Percentiles rank a stretch among this genome's conserved stretches.
Conservation (phyloP, 75 land plant genomes). For the Selaginella tamariscina region DNA sequence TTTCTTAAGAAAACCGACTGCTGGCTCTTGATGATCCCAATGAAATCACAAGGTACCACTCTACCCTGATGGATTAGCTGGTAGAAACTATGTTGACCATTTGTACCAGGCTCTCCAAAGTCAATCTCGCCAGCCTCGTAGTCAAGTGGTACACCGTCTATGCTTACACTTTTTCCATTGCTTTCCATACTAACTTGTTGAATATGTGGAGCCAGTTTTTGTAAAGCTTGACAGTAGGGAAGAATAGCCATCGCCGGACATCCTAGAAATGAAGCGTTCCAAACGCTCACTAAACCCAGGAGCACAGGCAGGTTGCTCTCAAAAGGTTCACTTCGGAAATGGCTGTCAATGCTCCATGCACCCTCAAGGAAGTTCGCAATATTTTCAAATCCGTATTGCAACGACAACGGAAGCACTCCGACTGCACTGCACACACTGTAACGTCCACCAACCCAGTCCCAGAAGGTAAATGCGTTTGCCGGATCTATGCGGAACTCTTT, state of each 20-base stretch:
- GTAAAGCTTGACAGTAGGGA: constrained; percentile 86
- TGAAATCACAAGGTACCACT: constrained; percentile 7
- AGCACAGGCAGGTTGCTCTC: constrained; percentile 86
- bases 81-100: constrained; percentile 10
- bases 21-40: constrained; percentile 7
- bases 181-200: constrained; percentile 53
- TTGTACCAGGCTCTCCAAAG: constrained; percentile 9
- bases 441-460: constrained; percentile 11
- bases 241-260: constrained; percentile 94
- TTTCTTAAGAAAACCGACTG: constrained; percentile 30
- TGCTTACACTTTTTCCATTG: constrained; percentile 10
- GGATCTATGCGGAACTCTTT: constrained; percentile 11
- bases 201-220: constrained; percentile 96
- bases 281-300: constrained; percentile 77
- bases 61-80: constrained; percentile 12
- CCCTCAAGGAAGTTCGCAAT: constrained; percentile 43
- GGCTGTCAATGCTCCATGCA: constrained; percentile 78
- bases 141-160: background rate
- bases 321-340: constrained; percentile 55
- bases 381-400: constrained; percentile 6
- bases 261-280: constrained; percentile 94
- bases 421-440: constrained; percentile 10
- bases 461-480: background rate
- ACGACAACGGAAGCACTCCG: background rate
- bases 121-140: constrained; percentile 10